Conservation (phyloP, 2,329 filamentous ascomycete genomes). For the Penicillium sp. region DNA sequence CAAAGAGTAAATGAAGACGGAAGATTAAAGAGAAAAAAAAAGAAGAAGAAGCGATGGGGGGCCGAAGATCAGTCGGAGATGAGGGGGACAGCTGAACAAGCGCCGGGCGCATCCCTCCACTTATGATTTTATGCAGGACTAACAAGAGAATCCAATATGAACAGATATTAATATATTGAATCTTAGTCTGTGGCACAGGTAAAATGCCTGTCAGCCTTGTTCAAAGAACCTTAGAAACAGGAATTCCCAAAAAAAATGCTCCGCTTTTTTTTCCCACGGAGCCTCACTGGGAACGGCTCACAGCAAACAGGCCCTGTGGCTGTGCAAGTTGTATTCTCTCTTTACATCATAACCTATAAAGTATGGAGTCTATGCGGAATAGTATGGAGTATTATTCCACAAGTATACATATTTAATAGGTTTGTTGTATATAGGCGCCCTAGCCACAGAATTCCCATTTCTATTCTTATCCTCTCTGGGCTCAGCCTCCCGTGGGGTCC, state of each 20-base stretch:
- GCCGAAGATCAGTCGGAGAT: slow-evolving; percentile 11
- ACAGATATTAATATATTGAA: neutral
- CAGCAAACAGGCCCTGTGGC: neutral
- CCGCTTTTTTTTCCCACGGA: neutral
- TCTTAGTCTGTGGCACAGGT: neutral
- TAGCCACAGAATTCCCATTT: neutral
- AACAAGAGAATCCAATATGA: neutral
- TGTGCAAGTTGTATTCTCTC: neutral
- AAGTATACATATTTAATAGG: neutral
- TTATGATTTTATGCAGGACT: neutral
- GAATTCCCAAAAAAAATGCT: neutral
- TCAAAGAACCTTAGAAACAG: neutral
- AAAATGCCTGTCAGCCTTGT: slow-evolving; percentile 1
- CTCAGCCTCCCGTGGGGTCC: neutral
- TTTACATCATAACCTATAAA: neutral
- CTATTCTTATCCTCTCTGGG: neutral
- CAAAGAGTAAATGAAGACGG: neutral
- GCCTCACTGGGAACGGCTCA: neutral
- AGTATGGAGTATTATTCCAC: neutral
- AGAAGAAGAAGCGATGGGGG: slow-evolving; percentile 1
- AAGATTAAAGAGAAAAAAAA: neutral
- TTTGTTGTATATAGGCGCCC: neutral
- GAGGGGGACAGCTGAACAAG: slow-evolving; percentile 13
- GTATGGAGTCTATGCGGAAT: neutral
- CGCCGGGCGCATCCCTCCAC: slow-evolving; percentile 12